Evolutionary conservation across 176 grass and related monocot species (phyloP), one percentile per base, ranked within the genome.

Genomic region (Avena atlantica): DNA sequence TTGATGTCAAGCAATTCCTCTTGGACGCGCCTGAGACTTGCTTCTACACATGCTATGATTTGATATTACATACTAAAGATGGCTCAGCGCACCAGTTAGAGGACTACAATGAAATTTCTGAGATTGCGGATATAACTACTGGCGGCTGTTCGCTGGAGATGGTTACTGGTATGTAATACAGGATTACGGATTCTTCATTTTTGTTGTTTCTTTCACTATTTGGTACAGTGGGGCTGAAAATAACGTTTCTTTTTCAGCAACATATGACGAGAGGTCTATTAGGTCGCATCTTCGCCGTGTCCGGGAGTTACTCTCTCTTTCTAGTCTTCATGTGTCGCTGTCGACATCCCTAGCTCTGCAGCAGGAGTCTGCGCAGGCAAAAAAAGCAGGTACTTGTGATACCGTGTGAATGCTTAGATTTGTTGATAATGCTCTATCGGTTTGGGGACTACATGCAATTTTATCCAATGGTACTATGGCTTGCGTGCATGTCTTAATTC

Each of bases 261-360:
- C 91, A 81, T 99, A 99, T 88, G 97, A 99, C 77, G 97, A 99
- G 85, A 99, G 97, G 89, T 99, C 97, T 81, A 94, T 99, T 36
- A 96, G 97, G 78, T 93, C 67, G n/a, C 97, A 99, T 78, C 80
- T 99, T 21, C 89, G 89, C 27, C 97, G 97, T 88, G 84, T 90
- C 56, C 85, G 97, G 78, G 97, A 99, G 85, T 88, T 99, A 14
- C 81, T 99, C 9, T 94, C 96, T 84, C 91, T 99, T 14, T 97
- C 97, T 47, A 94, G 45, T 92, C 81, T 96, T 70, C 92, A 99
- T 76, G 91, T 92, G 58, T 99, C 97, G 8, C 55, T 99, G 6
- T 96, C 97, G 19, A 96, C 97, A 74, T 90, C 86, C 20, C 57
- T 99, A 72, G 89, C 97, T 84, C 69, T 97, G 81, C 94, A 99